Evolutionary conservation across 768 basidiomycete species (phyloP), one percentile per base, ranked within the genome.

Genomic region (Boletus sp.): DNA sequence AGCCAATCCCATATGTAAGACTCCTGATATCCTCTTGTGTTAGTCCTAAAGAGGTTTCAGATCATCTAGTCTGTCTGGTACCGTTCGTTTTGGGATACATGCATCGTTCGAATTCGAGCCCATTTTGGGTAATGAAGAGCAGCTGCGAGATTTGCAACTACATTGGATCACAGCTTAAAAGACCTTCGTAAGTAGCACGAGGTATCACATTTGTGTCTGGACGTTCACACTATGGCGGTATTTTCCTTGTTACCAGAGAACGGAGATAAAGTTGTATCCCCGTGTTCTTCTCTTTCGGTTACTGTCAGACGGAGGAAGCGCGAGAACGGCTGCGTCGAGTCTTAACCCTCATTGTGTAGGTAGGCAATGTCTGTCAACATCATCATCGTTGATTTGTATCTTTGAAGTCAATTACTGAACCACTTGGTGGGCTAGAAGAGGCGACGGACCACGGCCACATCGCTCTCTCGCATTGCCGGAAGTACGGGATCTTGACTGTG

Each of bases 211-310:
- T 7, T 6, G 7, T 9, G 15, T 20, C 8, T 9, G 24, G 6
- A 8, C 5, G 7, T 10, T 37, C 11, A 53, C 28, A 46, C 2
- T 9, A 7, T 29, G 0, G 1, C 18, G 50, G 42, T 24, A 5
- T 46, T 50, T 36, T 5, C 15, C 12, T 18, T 57, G 18, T 12
- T 5, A 3, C n/a, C 54, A 17, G 14, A 11, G 10, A 49, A 47
- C 4, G 32, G 3, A 0, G 36, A 50, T 12, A 6, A n/a, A n/a
- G n/a, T 12, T 1, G 15, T 47, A 11, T 41, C 54, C 11, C 39
- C 52, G 24, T 50, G 57, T 35, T 54, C 53, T 4, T 51, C 39
- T 7, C 18, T 55, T 8, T 50, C 7, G 11, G n/a, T 60, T 15
- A 29, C 32, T 10, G 20, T 50, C 20, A 2, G 14, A 28, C 33